phyloP scores from a whole-genome alignment of 768 basidiomycete species.

The Serendipita vermifera region DNA sequence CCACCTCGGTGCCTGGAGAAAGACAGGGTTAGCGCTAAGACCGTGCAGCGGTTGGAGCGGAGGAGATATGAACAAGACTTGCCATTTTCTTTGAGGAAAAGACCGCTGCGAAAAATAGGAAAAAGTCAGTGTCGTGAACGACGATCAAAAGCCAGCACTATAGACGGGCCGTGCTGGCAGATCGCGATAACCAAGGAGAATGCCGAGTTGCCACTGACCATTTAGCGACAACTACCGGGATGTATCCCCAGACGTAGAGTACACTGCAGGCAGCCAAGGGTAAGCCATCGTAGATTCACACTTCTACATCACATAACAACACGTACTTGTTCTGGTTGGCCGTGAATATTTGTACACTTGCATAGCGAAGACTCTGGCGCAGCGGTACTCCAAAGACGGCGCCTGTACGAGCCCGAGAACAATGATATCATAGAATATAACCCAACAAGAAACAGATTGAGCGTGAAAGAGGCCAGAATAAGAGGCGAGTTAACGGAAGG shows the following conservation, averaged over 20 bases:
- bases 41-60: slow-evolving; percentile 2
- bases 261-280: too few relatives aligned
- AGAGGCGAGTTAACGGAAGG: too few relatives aligned
- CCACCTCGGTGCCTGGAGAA: slow-evolving; percentile 66
- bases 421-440: neutral
- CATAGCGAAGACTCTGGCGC: slow-evolving; percentile 69
- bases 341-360: slow-evolving; percentile 88
- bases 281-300: too few relatives aligned
- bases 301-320: too few relatives aligned
- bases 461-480: neutral
- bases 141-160: too few relatives aligned
- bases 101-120: slow-evolving; percentile 40
- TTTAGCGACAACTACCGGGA: slow-evolving; percentile 95
- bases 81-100: slow-evolving; percentile 93
- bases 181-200: neutral
- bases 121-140: too few relatives aligned
- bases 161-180: too few relatives aligned
- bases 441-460: neutral
- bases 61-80: slow-evolving; percentile 14
- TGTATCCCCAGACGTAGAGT: slow-evolving; percentile 83
- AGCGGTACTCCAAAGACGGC: slow-evolving; percentile 76
- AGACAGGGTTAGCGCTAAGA: slow-evolving; percentile 4
- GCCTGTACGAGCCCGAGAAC: neutral
- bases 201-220: slow-evolving; percentile 42
- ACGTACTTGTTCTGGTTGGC: slow-evolving; percentile 42